phyloP scores from a whole-genome alignment of 2,329 filamentous ascomycete species.

The Aspergillus pseudoterreus region DNA sequence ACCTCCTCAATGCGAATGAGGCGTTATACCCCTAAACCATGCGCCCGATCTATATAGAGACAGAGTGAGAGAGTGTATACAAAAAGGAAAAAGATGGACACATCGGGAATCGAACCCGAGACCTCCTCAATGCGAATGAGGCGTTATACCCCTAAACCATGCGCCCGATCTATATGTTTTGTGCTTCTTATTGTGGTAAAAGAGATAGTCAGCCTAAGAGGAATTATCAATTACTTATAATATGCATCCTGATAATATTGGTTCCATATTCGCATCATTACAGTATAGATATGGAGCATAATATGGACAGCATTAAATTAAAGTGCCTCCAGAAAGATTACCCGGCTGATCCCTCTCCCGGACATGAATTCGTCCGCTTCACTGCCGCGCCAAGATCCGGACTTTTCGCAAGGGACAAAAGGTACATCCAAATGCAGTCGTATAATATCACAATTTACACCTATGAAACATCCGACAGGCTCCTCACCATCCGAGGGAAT shows the following conservation, averaged over 20 bases:
- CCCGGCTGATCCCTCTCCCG: not conserved
- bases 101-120: conserved; percentile 12
- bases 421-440: not conserved
- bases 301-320: too few relatives aligned
- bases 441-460: conserved; percentile 25
- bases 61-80: not conserved
- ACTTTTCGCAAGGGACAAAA: not conserved
- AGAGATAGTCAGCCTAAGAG: too few relatives aligned
- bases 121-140: conserved; percentile 12
- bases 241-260: too few relatives aligned
- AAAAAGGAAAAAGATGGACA: conserved; percentile 5
- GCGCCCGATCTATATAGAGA: conserved; percentile 1
- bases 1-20: conserved; percentile 12
- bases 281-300: too few relatives aligned
- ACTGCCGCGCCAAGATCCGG: not conserved
- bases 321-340: not conserved
- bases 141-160: conserved; percentile 11
- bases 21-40: conserved; percentile 11
- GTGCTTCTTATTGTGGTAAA: not conserved
- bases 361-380: not conserved
- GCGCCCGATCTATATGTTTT: conserved; percentile 1
- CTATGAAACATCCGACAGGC: conserved; percentile 25
- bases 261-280: too few relatives aligned
- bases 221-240: too few relatives aligned
- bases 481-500: conserved; percentile 22